Base-by-base conservation (phyloP, 2,329 filamentous ascomycete species). In the Penicillium frequentans region DNA sequence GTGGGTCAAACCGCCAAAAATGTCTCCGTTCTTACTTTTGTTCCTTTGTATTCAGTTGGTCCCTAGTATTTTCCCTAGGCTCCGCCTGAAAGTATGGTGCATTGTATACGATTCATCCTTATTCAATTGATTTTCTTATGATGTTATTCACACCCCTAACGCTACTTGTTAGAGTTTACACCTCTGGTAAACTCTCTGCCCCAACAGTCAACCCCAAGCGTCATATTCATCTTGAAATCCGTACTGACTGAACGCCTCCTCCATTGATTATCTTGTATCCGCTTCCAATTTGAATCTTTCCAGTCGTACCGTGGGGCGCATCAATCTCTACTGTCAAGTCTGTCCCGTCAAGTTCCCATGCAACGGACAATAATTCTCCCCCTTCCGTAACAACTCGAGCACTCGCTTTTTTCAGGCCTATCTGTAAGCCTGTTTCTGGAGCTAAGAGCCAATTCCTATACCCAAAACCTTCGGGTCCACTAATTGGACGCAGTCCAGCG, bases 401-500 rank as follows among this genome's bases (percentile, higher is more conserved):
- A 19, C 53, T 50, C 13, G 53, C 48, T 19, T 45, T 35, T 31
- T 49, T 43, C 13, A 55, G 24, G 5, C 53, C 53, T 27, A 55
- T 55, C 9, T 45, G 14, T 8, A 55, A 9, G 2, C 52, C 53
- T 13, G 53, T 49, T 10, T 35, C 26, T 8, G 53, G 53, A 5
- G 19, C 26, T 13, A 49, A 45, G 2, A 55, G 11, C 53, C 53
- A 55, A 42, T 49, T 26, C n/a, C 37, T 55, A 26, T 50, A 55
- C 27, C 53, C 46, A 55, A 49, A 55, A 0, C 53, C 53, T 46
- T 14, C 13, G 37, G 39, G 26, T 11, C 53, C 53, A 21, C n/a
- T 49, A 5, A 19, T 42, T 29, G 51, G 45, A 14, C 51, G 47
- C 6, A 57, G 24, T n/a, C 55, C 55, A 37, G 55, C 49, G 7